These are phyloP conservation scores for Epithemia pelagica DNA, from an alignment of 108 stramenopile species.

Conservation along the genomic window DNA sequence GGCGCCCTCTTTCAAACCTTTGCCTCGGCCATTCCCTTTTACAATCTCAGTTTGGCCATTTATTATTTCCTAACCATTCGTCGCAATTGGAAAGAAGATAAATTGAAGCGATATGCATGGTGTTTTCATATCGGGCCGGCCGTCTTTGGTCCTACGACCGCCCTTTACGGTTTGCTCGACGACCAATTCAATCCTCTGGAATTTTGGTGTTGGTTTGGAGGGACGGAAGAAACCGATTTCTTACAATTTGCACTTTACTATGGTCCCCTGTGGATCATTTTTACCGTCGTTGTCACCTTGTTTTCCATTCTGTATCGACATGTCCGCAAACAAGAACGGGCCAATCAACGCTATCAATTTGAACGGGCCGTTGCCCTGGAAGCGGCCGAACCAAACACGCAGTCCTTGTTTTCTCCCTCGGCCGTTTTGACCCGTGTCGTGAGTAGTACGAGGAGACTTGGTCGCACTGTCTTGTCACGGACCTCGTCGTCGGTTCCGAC, in stretches of 20 bases:
- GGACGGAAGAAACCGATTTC: not conserved
- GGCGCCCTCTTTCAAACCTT: constrained; percentile 19
- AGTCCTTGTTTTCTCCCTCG: too few relatives aligned
- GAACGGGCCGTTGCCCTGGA: too few relatives aligned
- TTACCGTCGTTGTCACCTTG: constrained; percentile 4
- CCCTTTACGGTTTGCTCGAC: not conserved
- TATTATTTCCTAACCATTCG: constrained; percentile 20
- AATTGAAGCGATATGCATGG: not conserved
- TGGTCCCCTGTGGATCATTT: constrained; percentile 4
- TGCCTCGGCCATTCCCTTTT: constrained; percentile 10
- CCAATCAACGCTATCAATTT: not conserved
- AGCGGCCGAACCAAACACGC: too few relatives aligned
- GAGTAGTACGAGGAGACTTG: too few relatives aligned
- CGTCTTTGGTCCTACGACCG: not conserved
- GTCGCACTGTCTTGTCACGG: too few relatives aligned
- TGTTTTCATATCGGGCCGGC: not conserved
- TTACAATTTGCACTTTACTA: not conserved
- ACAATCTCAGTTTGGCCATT: constrained; percentile 22
- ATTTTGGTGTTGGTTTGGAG: constrained; percentile 3
- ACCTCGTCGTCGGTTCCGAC: too few relatives aligned
- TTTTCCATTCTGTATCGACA: not conserved
- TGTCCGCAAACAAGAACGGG: not conserved
- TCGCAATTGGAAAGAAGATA: constrained; percentile 16
- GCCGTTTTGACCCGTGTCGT: too few relatives aligned
- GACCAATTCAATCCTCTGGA: not conserved